Conservation (phyloP, 129 eudicot species). For the Centella asiatica region DNA sequence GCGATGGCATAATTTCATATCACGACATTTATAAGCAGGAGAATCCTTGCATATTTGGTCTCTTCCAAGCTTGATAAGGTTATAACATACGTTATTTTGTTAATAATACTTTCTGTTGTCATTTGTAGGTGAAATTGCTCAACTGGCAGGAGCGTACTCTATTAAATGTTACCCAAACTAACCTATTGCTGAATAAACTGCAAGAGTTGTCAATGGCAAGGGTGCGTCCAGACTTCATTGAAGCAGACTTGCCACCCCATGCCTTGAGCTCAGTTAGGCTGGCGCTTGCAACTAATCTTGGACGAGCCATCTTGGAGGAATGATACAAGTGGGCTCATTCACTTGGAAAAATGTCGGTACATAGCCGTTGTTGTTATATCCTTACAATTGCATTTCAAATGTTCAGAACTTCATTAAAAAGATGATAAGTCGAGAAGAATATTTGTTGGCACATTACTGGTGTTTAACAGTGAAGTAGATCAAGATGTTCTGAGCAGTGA, state of each 20-base stretch:
- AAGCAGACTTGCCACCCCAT: constrained; percentile 64
- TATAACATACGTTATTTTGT: background rate
- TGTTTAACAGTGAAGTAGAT: too few species aligned
- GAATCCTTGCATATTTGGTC: too few species aligned
- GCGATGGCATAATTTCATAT: too few species aligned
- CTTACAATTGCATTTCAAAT: too few species aligned
- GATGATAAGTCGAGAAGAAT: too few species aligned
- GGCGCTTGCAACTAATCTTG: constrained; percentile 93
- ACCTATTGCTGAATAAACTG: constrained; percentile 65
- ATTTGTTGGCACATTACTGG: too few species aligned
- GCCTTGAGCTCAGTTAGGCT: constrained; percentile 73
- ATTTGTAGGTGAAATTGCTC: constrained; percentile 74
- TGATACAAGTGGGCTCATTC: constrained; percentile 20
- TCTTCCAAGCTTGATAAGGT: too few species aligned
- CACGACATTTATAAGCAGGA: too few species aligned
- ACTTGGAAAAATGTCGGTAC: too few species aligned
- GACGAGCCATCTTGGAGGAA: constrained; percentile 76
- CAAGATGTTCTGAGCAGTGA: too few species aligned
- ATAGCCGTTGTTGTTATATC: too few species aligned
- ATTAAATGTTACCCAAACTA: constrained; percentile 66
- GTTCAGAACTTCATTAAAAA: too few species aligned
- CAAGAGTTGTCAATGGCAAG: constrained; percentile 78
- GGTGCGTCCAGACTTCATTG: constrained; percentile 67
- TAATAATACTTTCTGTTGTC: constrained; percentile 1
- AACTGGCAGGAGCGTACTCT: constrained; percentile 66